Conservation (phyloP, 2,329 filamentous ascomycete genomes). For the Plenodomus lindquistii region DNA sequence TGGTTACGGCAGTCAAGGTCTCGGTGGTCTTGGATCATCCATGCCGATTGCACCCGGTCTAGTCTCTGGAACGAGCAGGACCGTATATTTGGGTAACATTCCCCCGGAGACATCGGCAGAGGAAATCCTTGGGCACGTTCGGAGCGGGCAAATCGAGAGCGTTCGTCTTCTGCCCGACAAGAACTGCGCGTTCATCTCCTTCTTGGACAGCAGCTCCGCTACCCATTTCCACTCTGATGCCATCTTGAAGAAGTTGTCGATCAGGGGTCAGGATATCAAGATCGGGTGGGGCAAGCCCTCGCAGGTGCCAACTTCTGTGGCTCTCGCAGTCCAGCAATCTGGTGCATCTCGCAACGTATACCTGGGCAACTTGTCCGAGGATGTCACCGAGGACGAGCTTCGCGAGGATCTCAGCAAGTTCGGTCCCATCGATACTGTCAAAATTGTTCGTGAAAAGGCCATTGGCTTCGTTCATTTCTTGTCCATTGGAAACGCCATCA, state of each 20-base stretch:
- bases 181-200: conserved; percentile 99
- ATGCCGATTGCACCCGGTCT: conserved; percentile 78
- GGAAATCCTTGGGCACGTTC: conserved; percentile 93
- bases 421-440: conserved; percentile 93
- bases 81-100: conserved; percentile 96
- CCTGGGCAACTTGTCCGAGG: conserved; percentile 88
- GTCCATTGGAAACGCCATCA: conserved; percentile 97
- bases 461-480: conserved; percentile 98
- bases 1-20: conserved; percentile 62
- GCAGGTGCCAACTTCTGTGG: conserved; percentile 94
- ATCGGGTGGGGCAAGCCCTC: conserved; percentile 99
- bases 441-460: conserved; percentile 95
- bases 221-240: conserved; percentile 99
- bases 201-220: conserved; percentile 94
- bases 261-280: conserved; percentile 99
- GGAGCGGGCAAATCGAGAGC: conserved; percentile 98
- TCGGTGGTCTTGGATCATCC: conserved; percentile 70
- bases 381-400: conserved; percentile 86
- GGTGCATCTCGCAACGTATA: conserved; percentile 97
- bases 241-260: conserved; percentile 98
- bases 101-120: conserved; percentile 96
- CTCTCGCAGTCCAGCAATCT: conserved; percentile 95
- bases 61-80: conserved; percentile 88
- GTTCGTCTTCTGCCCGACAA: conserved; percentile 95
- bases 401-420: conserved; percentile 96